Evolutionary conservation across 345 rosid species (phyloP).

Genomic region (Eucalyptus sp.): DNA sequence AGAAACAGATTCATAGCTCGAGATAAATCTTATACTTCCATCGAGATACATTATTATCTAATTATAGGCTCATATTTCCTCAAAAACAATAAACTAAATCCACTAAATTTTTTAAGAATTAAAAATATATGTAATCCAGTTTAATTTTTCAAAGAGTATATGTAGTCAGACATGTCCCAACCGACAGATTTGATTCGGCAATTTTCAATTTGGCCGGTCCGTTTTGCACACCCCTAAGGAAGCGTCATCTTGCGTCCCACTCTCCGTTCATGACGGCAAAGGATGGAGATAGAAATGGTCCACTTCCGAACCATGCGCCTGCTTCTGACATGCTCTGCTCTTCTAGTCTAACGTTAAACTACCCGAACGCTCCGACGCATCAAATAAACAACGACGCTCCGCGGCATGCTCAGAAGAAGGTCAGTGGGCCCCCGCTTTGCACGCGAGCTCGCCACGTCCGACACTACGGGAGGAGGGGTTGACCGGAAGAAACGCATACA

Average conservation of each 20-base stretch:
- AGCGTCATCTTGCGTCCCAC: not conserved
- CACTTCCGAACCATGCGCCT: not conserved
- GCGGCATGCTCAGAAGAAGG: not conserved
- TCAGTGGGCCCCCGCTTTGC: not conserved
- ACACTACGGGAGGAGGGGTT: not conserved
- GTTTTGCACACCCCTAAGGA: too few species aligned
- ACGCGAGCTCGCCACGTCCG: not conserved
- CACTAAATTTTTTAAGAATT: too few species aligned
- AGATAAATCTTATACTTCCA: too few species aligned
- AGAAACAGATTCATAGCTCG: accelerated
- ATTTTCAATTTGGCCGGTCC: too few species aligned
- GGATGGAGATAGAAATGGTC: not conserved
- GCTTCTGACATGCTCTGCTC: not conserved
- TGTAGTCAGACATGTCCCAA: too few species aligned
- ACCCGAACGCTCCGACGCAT: not conserved
- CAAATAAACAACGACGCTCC: too few species aligned
- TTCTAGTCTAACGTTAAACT: not conserved
- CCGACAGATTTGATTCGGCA: too few species aligned
- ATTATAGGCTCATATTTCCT: too few species aligned
- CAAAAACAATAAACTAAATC: too few species aligned
- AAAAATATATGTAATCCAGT: too few species aligned
- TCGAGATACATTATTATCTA: too few species aligned
- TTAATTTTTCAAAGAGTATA: too few species aligned
- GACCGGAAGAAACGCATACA: not conserved
- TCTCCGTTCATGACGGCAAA: not conserved